These are phyloP conservation scores for Pseudovirgaria hyperparasitica DNA, from an alignment of 2,329 filamentous ascomycete genomes.

Conservation along the genomic window DNA sequence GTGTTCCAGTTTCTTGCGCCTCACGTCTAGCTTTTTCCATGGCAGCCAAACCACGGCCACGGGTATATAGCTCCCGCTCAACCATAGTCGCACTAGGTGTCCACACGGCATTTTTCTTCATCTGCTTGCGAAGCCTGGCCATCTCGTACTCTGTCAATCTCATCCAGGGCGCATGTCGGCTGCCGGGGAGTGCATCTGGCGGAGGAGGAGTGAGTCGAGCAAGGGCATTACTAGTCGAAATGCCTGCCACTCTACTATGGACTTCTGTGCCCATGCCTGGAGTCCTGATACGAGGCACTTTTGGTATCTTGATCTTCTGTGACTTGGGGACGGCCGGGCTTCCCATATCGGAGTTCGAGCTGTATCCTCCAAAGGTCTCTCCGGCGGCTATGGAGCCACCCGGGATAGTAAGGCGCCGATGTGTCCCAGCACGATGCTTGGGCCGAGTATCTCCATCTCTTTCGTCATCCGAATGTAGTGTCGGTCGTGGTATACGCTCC, in stretches of 20 bases:
- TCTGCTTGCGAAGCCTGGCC: constrained; percentile 63
- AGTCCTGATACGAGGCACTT: constrained; percentile 25
- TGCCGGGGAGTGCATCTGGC: constrained; percentile 44
- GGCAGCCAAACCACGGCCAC: constrained; percentile 44
- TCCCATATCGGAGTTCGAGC: constrained; percentile 5
- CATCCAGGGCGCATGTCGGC: constrained; percentile 49
- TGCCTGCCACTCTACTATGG: constrained; percentile 40
- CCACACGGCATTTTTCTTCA: constrained; percentile 89
- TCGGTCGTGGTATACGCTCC: constrained; percentile 15
- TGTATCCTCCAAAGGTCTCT: constrained; percentile 12
- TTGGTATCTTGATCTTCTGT: constrained; percentile 30
- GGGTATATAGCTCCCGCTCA: constrained; percentile 57
- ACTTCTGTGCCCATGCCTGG: constrained; percentile 40
- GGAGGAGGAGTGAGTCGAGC: constrained; percentile 47
- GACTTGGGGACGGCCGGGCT: no score
- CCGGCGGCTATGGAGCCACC: constrained; percentile 10
- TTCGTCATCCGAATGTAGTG: constrained; percentile 15
- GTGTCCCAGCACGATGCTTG: no score
- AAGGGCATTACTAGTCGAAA: constrained; percentile 49
- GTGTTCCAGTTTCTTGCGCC: constrained; percentile 52
- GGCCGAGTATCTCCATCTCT: constrained; percentile 10
- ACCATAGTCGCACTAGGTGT: constrained; percentile 79
- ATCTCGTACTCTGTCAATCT: constrained; percentile 55
- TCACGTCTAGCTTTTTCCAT: constrained; percentile 44
- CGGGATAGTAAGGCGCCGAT: no score